A percentile compares a stretch with the other conserved stretches of the same genome.
Conservation (phyloP, 1,284 basidiomycete species). For the Bondarzewia mesenterica region DNA sequence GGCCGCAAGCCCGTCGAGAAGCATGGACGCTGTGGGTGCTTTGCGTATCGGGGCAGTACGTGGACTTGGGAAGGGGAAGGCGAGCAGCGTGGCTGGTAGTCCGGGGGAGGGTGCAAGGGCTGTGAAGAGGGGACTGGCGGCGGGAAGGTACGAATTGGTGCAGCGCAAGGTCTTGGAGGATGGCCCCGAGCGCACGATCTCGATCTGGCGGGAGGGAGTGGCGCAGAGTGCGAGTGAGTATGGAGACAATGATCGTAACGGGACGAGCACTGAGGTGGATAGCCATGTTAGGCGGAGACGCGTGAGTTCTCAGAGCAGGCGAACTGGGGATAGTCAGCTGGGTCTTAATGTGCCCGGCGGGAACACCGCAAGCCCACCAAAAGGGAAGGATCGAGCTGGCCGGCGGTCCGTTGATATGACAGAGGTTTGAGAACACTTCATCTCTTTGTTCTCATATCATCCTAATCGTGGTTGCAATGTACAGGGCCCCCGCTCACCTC, state of each 20-base stretch:
- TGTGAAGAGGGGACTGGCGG: conserved; percentile 14
- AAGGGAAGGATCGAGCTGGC: conserved; percentile 11
- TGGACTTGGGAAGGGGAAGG: background rate
- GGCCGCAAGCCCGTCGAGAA: conserved; percentile 8
- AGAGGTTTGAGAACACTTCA: conserved; percentile 1
- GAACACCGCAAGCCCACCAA: conserved; percentile 4
- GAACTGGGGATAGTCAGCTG: conserved; percentile 2
- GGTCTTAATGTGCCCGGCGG: background rate
- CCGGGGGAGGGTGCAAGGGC: conserved; percentile 7
- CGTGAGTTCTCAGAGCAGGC: conserved; percentile 15
- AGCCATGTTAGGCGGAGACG: conserved; percentile 17
- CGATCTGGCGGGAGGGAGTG: conserved; percentile 29
- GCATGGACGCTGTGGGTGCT: background rate
- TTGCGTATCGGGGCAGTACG: too few relatives aligned
- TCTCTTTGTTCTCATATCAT: background rate
- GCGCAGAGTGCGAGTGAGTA: conserved; percentile 18
- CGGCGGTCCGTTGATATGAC: conserved; percentile 11
- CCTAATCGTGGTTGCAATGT: background rate
- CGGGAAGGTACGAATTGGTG: conserved; percentile 21
- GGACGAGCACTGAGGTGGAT: conserved; percentile 11
- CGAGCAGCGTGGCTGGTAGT: conserved; percentile 1
- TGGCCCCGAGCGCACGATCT: conserved; percentile 26
- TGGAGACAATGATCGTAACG: conserved; percentile 9
- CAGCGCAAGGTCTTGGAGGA: conserved; percentile 27
- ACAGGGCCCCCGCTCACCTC: conserved; percentile 12